These are phyloP conservation scores for Penicillium waksmanii DNA, from an alignment of 495 filamentous ascomycete species.

Conservation along the genomic window DNA sequence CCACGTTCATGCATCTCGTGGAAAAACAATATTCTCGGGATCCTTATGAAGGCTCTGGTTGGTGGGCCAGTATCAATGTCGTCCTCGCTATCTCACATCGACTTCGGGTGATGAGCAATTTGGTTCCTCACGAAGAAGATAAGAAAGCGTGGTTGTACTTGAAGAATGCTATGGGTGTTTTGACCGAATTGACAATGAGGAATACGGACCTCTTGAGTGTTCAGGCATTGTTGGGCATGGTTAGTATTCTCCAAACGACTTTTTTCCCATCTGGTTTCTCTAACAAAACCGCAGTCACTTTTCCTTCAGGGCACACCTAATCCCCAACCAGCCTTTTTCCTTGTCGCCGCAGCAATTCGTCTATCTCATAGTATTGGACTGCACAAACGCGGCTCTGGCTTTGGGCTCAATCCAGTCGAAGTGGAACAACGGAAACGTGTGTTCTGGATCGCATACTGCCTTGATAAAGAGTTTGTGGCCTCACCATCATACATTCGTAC, in stretches of 20 bases:
- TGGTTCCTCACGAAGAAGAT: slow-evolving; percentile 87
- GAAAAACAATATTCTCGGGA: slow-evolving; percentile 89
- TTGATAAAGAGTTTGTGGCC: slow-evolving; percentile 79
- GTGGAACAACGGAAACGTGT: slow-evolving; percentile 95
- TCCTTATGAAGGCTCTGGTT: slow-evolving; percentile 94
- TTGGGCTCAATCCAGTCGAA: slow-evolving; percentile 87
- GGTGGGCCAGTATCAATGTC: slow-evolving; percentile 98
- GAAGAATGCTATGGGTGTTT: slow-evolving; percentile 93
- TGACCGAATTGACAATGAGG: slow-evolving; percentile 90
- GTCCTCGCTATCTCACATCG: slow-evolving; percentile 90
- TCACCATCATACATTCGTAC: background rate
- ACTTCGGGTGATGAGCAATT: slow-evolving; percentile 91
- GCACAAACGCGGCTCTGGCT: slow-evolving; percentile 88
- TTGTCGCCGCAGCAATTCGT: slow-evolving; percentile 91
- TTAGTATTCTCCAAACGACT: slow-evolving; percentile 31
- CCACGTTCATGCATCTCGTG: slow-evolving; percentile 96
- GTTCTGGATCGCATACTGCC: slow-evolving; percentile 96
- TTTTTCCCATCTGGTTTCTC: background rate
- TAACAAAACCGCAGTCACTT: slow-evolving; percentile 59
- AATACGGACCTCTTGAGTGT: slow-evolving; percentile 96
- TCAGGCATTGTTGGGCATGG: slow-evolving; percentile 95
- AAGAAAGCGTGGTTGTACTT: slow-evolving; percentile 92
- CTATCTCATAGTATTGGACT: slow-evolving; percentile 93
- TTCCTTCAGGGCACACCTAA: slow-evolving; percentile 98
- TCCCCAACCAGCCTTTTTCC: slow-evolving; percentile 90